Evolutionary conservation across 2,329 filamentous ascomycete genomes (phyloP).

Genomic region (Mycosphaerella sp.): DNA sequence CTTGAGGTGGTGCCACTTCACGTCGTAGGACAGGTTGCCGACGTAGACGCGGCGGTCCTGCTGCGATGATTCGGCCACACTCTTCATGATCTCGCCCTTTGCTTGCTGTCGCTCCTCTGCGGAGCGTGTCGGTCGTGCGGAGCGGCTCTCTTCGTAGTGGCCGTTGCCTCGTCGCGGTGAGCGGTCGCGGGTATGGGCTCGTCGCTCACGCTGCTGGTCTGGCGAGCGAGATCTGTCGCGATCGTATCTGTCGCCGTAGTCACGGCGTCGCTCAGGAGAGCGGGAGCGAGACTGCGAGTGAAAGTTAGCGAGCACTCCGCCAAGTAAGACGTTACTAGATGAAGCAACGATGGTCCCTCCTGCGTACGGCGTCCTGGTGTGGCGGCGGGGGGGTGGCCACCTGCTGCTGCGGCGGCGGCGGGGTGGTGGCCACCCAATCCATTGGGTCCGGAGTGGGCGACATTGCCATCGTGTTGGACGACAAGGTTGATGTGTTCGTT

Average conservation of each 20-base stretch:
- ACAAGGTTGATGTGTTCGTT: too few relatives aligned
- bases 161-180: constrained; percentile 81
- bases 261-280: constrained; percentile 9
- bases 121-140: constrained; percentile 46
- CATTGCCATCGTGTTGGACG: too few relatives aligned
- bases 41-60: constrained; percentile 99
- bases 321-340: not conserved
- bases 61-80: constrained; percentile 87
- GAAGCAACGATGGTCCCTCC: not conserved
- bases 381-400: too few relatives aligned
- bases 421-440: too few relatives aligned
- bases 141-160: constrained; percentile 46
- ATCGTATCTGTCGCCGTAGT: constrained; percentile 20
- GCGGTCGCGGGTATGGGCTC: constrained; percentile 43
- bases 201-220: constrained; percentile 33
- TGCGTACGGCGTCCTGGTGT: not conserved
- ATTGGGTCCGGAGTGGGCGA: too few relatives aligned
- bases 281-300: constrained; percentile 1
- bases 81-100: constrained; percentile 95
- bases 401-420: too few relatives aligned
- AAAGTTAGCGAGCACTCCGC: not conserved
- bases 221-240: constrained; percentile 22
- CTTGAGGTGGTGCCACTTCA: constrained; percentile 99
- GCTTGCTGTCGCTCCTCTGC: constrained; percentile 77
- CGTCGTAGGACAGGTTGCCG: constrained; percentile 97